Base-by-base conservation (phyloP, 495 filamentous ascomycete species). In the Tetracladium setigerum region DNA sequence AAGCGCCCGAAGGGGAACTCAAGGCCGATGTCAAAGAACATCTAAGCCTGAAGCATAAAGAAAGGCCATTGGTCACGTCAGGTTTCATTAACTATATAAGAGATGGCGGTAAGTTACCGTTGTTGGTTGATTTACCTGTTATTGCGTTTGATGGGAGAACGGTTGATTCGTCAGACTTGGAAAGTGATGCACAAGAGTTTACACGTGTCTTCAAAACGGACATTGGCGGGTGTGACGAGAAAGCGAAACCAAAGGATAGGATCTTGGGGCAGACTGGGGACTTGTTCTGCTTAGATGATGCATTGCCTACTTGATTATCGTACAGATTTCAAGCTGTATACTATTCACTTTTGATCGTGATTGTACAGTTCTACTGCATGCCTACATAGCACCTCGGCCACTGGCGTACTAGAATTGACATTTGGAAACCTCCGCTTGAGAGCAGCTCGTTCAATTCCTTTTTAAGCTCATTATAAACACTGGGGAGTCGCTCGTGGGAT, bases 11-110 rank as follows among this genome's bases (percentile, higher is more conserved):
- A 5, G 45, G 38, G 13, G 52, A 56, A 15, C 31, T 61, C 6
- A 58, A 48, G 6, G 58, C 58, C 30, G 55, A 58, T 41, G 48
- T 46, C 14, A 41, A 46, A 11, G 36, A 51, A n/a, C 48, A 56
- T 52, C 33, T 47, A 17, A 49, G 53, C 3, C 43, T 54, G 5
- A 47, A 47, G 13, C 52, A 58, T 16, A 44, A 5, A 14, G 58
- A 61, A 30, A 35, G 32, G 13, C 40, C 52, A 42, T 32, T 61
- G 0, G 34, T 54, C 15, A 42, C 39, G 5, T 54, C 35, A 15
- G 44, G 52, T 7, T 41, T 61, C 3, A 34, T 53, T 13, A 58
- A 43, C 24, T 47, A 55, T 27, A 27, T 61, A 10, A 54, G 48
- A 15, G 41, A 35, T 32, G 19, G 30, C 4, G 57, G 48, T 9